Base-by-base conservation (phyloP, 345 rosid genomes). In the Lepidium didymum region DNA sequence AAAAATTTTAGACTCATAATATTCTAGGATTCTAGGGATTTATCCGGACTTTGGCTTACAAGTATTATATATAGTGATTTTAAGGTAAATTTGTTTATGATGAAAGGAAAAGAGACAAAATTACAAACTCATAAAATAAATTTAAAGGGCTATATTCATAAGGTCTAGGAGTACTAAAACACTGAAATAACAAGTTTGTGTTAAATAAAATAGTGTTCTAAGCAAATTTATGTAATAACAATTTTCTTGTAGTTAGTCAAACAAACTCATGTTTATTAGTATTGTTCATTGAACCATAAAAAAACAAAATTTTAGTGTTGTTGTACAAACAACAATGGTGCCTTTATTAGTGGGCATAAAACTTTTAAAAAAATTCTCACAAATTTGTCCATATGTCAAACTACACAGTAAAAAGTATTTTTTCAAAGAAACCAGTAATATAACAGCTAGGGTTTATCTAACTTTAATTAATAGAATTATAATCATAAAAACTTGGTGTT, bases 401-500 rank as follows among this genome's bases (percentile, higher is more conserved):
- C 35, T 9, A 52, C 27, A 45, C 64, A 18, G 70, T 64, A 29
- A 15, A 46, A 40, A 13, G 21, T 38, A 4, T 27, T 27, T 4
- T 19, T 19, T 19, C 21, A 14, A 25, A 41, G 33, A 46, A 10
- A 46, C 56, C 56, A 54, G 42, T 44, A 16, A 33, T 43, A 25
- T 44, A 54, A 55, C 38, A 61, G 75, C 62, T 62, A 62, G 49
- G 46, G 47, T 21, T 43, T 70, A 13, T 33, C 31, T 62, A 52
- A 10, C 12, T 14, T 41, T 31, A 33, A 10, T n/a, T 33, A 25
- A 29, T 49, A 70, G 0, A 19, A 60, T 38, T 23, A 29, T 27
- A 47, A 37, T 57, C 34, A 58, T 38, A 42, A 5, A 56, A 64
- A 47, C 42, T 55, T 38, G 43, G 60, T 4, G 64, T 72, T 13